Percentiles rank a stretch among this genome's conserved stretches.
Conservation (phyloP, 495 filamentous ascomycete genomes). For the Beverwykella pulmonaria region DNA sequence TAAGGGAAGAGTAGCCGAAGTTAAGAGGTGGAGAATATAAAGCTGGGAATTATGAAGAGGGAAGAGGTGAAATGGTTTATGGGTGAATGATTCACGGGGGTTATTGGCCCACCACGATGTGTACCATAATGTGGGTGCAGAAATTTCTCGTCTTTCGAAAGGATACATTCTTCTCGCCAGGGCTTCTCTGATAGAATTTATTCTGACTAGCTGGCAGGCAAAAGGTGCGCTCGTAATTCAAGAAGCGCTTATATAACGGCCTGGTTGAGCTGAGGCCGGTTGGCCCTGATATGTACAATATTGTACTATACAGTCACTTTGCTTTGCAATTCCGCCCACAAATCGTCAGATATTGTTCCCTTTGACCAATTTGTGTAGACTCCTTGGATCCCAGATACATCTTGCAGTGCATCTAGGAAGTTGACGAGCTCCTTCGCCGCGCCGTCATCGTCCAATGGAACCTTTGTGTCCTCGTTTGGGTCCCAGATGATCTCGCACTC, state of each 20-base stretch:
- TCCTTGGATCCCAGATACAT: conserved; percentile 48
- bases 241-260: too few relatives aligned
- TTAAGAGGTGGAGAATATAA: background rate
- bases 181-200: too few relatives aligned
- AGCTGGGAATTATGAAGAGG: background rate
- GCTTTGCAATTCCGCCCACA: conserved; percentile 40
- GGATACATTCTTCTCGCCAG: too few relatives aligned
- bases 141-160: background rate
- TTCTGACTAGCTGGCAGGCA: too few relatives aligned
- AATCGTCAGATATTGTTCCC: conserved; percentile 32
- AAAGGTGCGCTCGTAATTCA: too few relatives aligned
- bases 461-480: conserved; percentile 76
- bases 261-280: too few relatives aligned
- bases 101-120: background rate
- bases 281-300: too few relatives aligned
- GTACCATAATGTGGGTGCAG: background rate
- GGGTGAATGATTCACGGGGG: too few relatives aligned
- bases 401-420: conserved; percentile 56
- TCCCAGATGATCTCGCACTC: conserved; percentile 82
- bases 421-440: conserved; percentile 54
- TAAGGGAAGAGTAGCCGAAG: background rate
- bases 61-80: too few relatives aligned
- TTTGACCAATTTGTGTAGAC: conserved; percentile 40
- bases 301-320: conserved; percentile 27
- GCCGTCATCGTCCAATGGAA: conserved; percentile 52